Percentiles rank a stretch among this genome's conserved stretches.
These are phyloP conservation scores for Citrus unshiu DNA, from an alignment of 345 rosid genomes.

Conservation along the genomic window DNA sequence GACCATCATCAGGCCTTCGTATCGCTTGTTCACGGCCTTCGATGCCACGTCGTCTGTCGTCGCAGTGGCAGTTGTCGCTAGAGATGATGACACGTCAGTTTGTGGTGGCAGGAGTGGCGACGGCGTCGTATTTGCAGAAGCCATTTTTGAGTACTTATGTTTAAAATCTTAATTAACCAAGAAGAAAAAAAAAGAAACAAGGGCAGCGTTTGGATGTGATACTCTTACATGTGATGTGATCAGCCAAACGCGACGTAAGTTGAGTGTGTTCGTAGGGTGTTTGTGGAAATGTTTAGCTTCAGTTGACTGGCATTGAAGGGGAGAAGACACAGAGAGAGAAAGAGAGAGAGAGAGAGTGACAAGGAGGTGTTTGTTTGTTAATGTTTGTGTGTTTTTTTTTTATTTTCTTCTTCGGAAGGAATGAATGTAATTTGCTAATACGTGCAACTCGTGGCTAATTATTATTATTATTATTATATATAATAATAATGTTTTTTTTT, in stretches of 20 bases:
- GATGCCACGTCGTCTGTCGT: conserved; percentile 20
- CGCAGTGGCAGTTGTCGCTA: background rate
- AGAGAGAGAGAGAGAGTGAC: background rate
- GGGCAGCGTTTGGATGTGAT: background rate
- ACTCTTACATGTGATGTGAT: background rate
- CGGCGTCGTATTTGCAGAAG: conserved; percentile 14
- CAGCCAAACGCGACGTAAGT: background rate
- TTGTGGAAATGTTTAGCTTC: conserved; percentile 10
- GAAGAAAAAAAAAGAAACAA: fast-evolving
- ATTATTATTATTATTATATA: too few species aligned
- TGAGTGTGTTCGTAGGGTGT: background rate
- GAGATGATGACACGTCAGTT: conserved; percentile 8
- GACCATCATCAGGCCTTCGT: conserved; percentile 37
- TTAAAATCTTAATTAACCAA: background rate
- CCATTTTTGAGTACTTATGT: background rate
- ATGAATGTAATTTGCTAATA: background rate
- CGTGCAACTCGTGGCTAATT: too few species aligned
- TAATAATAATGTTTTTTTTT: too few species aligned
- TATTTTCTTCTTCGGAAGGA: background rate
- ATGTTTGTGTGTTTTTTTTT: too few species aligned
- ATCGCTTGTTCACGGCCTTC: conserved; percentile 26
- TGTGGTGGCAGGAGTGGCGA: conserved; percentile 12
- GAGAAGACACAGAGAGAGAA: background rate
- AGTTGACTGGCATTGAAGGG: background rate
- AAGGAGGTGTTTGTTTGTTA: background rate